phyloP scores from a whole-genome alignment of 305 asterid genomes.

The Fraxinus xanthoxyloides region DNA sequence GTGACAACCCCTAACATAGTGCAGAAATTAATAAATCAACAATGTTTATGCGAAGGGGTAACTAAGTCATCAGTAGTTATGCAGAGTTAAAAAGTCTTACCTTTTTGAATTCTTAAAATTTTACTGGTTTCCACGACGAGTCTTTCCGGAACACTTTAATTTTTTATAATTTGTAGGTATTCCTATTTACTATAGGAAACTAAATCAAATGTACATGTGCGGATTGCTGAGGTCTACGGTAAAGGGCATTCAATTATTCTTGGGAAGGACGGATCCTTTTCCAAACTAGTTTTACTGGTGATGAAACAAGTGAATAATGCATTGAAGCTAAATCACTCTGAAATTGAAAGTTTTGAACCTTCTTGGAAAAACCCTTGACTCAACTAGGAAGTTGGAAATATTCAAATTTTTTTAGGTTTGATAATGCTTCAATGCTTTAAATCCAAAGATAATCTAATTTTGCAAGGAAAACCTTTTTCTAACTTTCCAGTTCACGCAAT shows the following conservation, averaged over 20 bases:
- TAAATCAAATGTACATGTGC: neutral
- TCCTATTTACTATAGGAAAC: neutral
- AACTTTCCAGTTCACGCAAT: neutral
- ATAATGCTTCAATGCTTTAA: neutral
- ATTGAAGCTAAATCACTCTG: neutral
- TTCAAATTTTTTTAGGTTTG: neutral
- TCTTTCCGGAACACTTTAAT: neutral
- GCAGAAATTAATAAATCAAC: slow-evolving; percentile 15
- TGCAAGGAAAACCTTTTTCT: neutral
- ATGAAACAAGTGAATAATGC: neutral
- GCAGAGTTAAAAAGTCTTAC: neutral
- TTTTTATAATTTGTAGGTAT: neutral
- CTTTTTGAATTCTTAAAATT: neutral
- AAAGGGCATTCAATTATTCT: neutral
- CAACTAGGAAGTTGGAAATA: neutral
- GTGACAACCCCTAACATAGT: neutral
- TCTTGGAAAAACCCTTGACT: slow-evolving; percentile 10
- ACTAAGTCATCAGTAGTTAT: neutral
- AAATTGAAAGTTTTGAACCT: neutral
- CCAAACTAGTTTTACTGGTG: neutral
- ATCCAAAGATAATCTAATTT: neutral
- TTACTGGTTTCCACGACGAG: neutral
- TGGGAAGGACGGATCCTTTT: neutral
- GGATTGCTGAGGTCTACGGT: slow-evolving; percentile 4
- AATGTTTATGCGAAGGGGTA: neutral